Evolutionary conservation across 768 basidiomycete genomes (phyloP).

Genomic region (Galerina sulciceps): DNA sequence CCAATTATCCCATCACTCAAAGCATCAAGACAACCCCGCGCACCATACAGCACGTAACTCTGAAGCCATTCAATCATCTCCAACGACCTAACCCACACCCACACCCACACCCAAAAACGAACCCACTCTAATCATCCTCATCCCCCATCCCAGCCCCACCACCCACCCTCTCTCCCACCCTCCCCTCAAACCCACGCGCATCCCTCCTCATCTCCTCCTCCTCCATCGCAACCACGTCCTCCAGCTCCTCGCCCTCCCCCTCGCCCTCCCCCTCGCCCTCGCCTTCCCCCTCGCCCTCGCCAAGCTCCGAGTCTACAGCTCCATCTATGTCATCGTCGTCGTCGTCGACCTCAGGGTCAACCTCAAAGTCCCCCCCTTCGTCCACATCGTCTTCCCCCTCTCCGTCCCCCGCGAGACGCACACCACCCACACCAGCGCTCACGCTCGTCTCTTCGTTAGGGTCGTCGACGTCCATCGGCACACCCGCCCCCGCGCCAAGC

Average conservation of each 20-base stretch:
- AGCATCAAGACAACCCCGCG: too few species aligned
- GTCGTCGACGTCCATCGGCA: conserved; percentile 33
- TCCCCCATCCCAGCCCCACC: background rate
- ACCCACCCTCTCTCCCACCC: too few species aligned
- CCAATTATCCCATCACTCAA: too few species aligned
- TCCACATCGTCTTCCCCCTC: conserved; percentile 19
- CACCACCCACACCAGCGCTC: background rate
- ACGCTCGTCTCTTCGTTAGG: conserved; percentile 4
- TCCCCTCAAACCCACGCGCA: conserved; percentile 39
- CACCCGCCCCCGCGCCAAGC: conserved; percentile 30
- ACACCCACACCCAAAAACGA: background rate
- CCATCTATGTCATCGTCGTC: conserved; percentile 32
- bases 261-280: conserved; percentile 43
- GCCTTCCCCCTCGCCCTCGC: conserved; percentile 35
- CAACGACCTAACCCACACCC: too few species aligned
- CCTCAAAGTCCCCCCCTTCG: conserved; percentile 32
- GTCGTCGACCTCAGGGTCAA: conserved; percentile 27
- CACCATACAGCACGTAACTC: too few species aligned
- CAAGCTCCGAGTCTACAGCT: conserved; percentile 34
- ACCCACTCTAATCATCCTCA: conserved; percentile 7
- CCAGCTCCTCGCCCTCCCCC: conserved; percentile 38
- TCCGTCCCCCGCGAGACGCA: background rate
- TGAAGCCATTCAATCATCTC: too few species aligned
- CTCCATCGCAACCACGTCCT: conserved; percentile 45
- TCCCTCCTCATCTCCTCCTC: conserved; percentile 46